phyloP scores from a whole-genome alignment of 495 filamentous ascomycete genomes.

The Podospora pseudoanserina region DNA sequence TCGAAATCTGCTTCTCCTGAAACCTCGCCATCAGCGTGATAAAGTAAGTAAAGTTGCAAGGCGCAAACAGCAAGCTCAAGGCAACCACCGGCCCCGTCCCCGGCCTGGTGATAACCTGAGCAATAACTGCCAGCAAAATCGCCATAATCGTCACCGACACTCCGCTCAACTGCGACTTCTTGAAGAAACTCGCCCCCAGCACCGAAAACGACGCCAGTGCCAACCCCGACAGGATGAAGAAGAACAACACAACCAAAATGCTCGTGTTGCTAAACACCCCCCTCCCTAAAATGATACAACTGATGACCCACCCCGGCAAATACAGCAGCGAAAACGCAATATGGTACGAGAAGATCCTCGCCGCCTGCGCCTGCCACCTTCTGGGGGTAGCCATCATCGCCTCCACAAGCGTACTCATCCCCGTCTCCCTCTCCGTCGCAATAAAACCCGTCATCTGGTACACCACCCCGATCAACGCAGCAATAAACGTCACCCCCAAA shows the following conservation, averaged over 20 bases:
- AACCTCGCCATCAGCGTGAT: slow-evolving; percentile 64
- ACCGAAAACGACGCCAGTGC: slow-evolving; percentile 66
- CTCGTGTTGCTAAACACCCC: slow-evolving; percentile 62
- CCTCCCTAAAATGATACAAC: slow-evolving; percentile 56
- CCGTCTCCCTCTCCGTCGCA: slow-evolving; percentile 71
- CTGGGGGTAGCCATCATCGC: slow-evolving; percentile 70
- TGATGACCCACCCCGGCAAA: slow-evolving; percentile 65
- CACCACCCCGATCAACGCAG: slow-evolving; percentile 62
- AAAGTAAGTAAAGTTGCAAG: slow-evolving; percentile 74
- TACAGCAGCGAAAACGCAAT: slow-evolving; percentile 67
- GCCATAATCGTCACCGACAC: slow-evolving; percentile 61
- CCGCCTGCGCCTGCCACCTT: slow-evolving; percentile 64
- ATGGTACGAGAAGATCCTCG: slow-evolving; percentile 63
- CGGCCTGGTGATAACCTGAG: slow-evolving; percentile 59
- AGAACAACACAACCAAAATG: slow-evolving; percentile 57
- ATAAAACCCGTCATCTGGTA: slow-evolving; percentile 77
- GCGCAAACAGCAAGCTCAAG: slow-evolving; percentile 67
- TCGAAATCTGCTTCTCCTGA: slow-evolving; percentile 52
- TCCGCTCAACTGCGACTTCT: slow-evolving; percentile 70
- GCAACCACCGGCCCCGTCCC: slow-evolving; percentile 56
- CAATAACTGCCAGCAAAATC: slow-evolving; percentile 64
- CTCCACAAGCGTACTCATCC: slow-evolving; percentile 76
- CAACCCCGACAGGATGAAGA: slow-evolving; percentile 60
- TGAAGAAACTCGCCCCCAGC: slow-evolving; percentile 69
- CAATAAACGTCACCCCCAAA: slow-evolving; percentile 64